A percentile compares a stretch with the other conserved stretches of the same genome.
phyloP scores from a whole-genome alignment of 2,329 filamentous ascomycete genomes.

The Botrytis squamosa region DNA sequence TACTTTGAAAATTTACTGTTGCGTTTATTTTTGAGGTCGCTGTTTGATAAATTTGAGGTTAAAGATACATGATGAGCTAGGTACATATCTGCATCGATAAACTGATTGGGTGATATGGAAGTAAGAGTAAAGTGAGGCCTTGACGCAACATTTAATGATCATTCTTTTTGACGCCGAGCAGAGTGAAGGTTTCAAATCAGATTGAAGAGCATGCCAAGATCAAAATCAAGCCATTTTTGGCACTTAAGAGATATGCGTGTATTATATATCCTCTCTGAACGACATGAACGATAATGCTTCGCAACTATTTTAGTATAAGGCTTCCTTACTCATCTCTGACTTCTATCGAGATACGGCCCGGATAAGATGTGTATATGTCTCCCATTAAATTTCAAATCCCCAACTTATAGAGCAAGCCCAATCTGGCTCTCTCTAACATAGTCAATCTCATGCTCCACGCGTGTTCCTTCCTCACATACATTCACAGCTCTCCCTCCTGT shows the following conservation, averaged over 20 bases:
- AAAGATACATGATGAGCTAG: neutral
- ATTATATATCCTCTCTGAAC: neutral
- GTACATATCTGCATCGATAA: neutral
- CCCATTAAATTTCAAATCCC: no score
- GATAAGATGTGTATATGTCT: neutral
- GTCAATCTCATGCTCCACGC: neutral
- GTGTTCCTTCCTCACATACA: no score
- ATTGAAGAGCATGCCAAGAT: no score
- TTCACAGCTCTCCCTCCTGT: neutral
- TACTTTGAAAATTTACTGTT: neutral
- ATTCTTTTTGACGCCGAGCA: neutral
- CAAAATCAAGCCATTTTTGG: neutral
- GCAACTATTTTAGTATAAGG: neutral
- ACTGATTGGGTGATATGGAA: neutral
- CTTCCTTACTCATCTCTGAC: neutral
- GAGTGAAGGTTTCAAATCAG: neutral
- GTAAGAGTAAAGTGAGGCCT: neutral
- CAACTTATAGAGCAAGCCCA: neutral
- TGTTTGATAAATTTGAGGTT: neutral
- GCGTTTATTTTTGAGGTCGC: neutral
- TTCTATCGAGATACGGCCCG: neutral
- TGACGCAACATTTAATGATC: neutral
- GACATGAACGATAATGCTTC: neutral
- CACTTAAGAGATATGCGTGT: accelerated
- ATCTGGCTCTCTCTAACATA: neutral